These are phyloP conservation scores for Wickerhamiella sorbophila DNA, from an alignment of 805 yeast species.

Conservation along the genomic window DNA sequence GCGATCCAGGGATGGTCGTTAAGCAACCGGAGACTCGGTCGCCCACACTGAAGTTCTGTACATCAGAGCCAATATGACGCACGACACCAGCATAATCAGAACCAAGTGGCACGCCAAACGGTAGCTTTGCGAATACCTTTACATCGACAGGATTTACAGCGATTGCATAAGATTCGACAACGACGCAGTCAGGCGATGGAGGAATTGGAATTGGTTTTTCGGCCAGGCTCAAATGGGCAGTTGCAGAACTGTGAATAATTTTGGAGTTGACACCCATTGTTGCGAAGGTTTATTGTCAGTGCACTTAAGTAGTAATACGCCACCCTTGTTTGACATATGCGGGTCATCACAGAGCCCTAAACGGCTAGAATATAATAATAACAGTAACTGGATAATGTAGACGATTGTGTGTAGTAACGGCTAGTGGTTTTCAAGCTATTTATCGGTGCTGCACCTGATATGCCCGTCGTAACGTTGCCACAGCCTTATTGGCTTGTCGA, in stretches of 20 bases:
- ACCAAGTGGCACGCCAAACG: conserved; percentile 30
- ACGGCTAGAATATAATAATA: too few species aligned
- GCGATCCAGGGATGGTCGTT: conserved; percentile 13
- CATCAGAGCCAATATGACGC: conserved; percentile 37
- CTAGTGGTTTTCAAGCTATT: too few species aligned
- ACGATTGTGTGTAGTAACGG: too few species aligned
- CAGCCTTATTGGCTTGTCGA: too few species aligned
- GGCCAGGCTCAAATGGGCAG: background rate
- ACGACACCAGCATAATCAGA: conserved; percentile 55
- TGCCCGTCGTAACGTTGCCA: too few species aligned
- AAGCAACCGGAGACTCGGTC: conserved; percentile 49
- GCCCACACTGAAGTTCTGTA: conserved; percentile 34
- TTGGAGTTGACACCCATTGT: background rate
- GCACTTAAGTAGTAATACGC: too few species aligned
- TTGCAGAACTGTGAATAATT: background rate
- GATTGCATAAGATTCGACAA: conserved; percentile 45
- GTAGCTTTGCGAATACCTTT: conserved; percentile 27
- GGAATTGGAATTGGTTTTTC: conserved; percentile 31
- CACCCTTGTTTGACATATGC: too few species aligned
- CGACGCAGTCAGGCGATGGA: conserved; percentile 32
- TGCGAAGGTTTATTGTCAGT: too few species aligned
- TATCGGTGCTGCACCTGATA: too few species aligned
- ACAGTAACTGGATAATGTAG: too few species aligned
- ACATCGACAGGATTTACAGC: conserved; percentile 55
- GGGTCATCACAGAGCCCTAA: too few species aligned